Evolutionary conservation across 257 asterid species (phyloP).

Genomic region (Solanum etuberosum): DNA sequence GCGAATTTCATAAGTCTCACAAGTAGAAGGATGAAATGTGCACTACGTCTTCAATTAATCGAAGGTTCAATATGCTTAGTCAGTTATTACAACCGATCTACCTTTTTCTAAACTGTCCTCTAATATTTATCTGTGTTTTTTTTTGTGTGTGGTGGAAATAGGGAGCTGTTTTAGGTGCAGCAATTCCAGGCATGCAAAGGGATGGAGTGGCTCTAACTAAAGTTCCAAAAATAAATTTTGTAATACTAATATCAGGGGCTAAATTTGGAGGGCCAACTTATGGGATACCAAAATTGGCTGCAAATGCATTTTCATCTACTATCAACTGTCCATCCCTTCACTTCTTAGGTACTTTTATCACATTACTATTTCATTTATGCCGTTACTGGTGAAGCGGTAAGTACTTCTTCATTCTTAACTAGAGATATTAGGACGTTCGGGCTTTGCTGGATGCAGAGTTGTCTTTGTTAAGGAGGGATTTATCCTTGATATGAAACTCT

Average conservation of each 20-base stretch:
- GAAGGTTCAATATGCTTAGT: background rate
- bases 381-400: background rate
- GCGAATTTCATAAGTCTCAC: background rate
- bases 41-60: background rate
- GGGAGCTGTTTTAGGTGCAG: slow-evolving; percentile 25
- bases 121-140: background rate
- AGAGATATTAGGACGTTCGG: background rate
- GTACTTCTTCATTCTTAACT: background rate
- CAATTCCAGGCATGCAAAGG: slow-evolving; percentile 30
- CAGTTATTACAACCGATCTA: background rate
- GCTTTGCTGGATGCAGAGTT: too few species aligned
- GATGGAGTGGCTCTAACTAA: slow-evolving; percentile 26
- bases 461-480: too few species aligned
- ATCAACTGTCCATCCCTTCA: slow-evolving; percentile 25
- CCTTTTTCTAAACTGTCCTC: background rate
- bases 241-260: slow-evolving; percentile 19
- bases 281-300: slow-evolving; percentile 22
- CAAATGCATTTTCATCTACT: slow-evolving; percentile 20
- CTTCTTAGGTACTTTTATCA: slow-evolving; percentile 11
- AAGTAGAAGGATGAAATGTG: background rate
- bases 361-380: background rate
- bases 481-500: too few species aligned
- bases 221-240: slow-evolving; percentile 23
- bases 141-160: background rate
- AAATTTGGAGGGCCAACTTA: slow-evolving; percentile 16